A percentile compares a stretch with the other conserved stretches of the same genome.
Evolutionary conservation across 208 protist genomes (phyloP).

Genomic region (Balamuthia mandrillaris): DNA sequence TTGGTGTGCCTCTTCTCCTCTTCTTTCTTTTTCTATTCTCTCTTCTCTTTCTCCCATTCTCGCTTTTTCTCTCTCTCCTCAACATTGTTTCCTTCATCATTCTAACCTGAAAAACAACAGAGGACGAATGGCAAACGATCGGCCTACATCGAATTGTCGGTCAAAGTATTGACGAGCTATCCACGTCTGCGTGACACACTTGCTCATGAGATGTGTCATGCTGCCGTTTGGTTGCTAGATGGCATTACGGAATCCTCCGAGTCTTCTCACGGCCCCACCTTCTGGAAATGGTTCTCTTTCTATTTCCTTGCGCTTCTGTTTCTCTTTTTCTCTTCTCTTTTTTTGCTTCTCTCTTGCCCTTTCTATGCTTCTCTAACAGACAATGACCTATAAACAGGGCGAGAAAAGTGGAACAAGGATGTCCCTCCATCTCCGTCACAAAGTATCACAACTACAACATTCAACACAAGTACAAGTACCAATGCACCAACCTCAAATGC

Average conservation of each 20-base stretch:
- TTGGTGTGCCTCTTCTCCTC: not conserved
- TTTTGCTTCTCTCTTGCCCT: not conserved
- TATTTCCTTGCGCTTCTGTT: too few relatives aligned
- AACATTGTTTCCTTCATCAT: not conserved
- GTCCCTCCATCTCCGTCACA: too few relatives aligned
- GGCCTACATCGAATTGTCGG: conserved; percentile 5
- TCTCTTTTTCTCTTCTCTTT: not conserved
- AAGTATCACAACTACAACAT: too few relatives aligned
- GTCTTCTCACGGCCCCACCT: too few relatives aligned
- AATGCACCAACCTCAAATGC: not conserved
- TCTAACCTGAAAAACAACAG: not conserved
- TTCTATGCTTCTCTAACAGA: not conserved
- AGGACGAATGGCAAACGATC: not conserved
- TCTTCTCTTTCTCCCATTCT: not conserved
- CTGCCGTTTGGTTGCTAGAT: conserved; percentile 10
- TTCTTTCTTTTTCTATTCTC: not conserved
- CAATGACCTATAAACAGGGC: not conserved
- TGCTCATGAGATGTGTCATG: conserved; percentile 27
- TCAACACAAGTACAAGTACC: not conserved
- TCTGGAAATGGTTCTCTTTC: too few relatives aligned
- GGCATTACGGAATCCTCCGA: too few relatives aligned
- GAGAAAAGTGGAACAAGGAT: not conserved
- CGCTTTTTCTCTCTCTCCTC: not conserved
- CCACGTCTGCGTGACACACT: conserved; percentile 24
- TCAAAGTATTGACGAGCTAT: conserved; percentile 15